These are phyloP conservation scores for Saccharomycopsis phalli DNA, from an alignment of 1,139 yeast genomes.

Conservation along the genomic window DNA sequence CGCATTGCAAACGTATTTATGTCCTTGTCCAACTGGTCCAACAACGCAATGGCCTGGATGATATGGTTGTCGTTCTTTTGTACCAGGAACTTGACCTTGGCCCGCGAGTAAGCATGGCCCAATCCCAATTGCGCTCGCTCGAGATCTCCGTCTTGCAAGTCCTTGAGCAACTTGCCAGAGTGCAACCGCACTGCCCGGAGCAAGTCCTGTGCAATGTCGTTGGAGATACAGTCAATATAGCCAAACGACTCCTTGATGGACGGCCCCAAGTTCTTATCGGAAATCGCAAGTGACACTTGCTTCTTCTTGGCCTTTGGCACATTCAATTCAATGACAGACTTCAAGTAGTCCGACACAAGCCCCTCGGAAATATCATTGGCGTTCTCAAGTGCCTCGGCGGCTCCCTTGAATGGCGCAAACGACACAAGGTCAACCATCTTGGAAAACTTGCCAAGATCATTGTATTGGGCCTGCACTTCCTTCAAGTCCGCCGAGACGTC, in stretches of 20 bases:
- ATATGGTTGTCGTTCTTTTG: conserved; percentile 98
- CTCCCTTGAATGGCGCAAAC: conserved; percentile 97
- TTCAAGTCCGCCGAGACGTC: conserved; percentile 83
- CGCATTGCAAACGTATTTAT: conserved; percentile 97
- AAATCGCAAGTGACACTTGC: conserved; percentile 67
- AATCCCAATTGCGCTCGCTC: conserved; percentile 98
- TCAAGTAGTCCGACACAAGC: conserved; percentile 84
- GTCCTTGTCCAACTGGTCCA: conserved; percentile 95
- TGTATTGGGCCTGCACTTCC: conserved; percentile 90
- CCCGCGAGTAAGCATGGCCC: conserved; percentile 98
- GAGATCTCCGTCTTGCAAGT: conserved; percentile 87
- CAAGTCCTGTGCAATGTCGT: conserved; percentile 89
- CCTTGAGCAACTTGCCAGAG: conserved; percentile 82
- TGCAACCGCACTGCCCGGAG: conserved; percentile 91
- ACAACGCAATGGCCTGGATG: conserved; percentile 94
- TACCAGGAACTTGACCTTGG: conserved; percentile 96
- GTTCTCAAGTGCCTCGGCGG: conserved; percentile 97
- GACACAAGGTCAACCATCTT: conserved; percentile 90
- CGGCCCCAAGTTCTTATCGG: conserved; percentile 95
- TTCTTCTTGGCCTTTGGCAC: conserved; percentile 71
- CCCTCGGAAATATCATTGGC: conserved; percentile 98
- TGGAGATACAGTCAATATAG: conserved; percentile 79
- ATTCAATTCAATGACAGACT: conserved; percentile 81
- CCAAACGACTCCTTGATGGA: conserved; percentile 89
- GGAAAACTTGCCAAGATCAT: conserved; percentile 81